Evolutionary conservation across 1,139 yeast species (phyloP).

Genomic region (Debaryomyces coudertii): DNA sequence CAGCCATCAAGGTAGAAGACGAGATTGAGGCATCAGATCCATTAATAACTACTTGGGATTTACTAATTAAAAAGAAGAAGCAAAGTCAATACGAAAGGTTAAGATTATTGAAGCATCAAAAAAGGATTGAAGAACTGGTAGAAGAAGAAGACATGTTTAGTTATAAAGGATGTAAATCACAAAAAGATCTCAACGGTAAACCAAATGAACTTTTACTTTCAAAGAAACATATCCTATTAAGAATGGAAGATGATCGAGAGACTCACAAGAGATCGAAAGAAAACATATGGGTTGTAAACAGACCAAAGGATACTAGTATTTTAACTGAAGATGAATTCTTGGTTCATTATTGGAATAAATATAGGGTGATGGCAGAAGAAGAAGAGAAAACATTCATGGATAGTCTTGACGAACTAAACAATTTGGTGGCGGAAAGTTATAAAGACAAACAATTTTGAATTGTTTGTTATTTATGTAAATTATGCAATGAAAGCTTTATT

Average conservation of each 20-base stretch:
- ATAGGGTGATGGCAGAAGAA: conserved; percentile 46
- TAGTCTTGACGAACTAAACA: conserved; percentile 57
- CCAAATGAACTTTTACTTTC: conserved; percentile 34
- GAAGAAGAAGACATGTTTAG: conserved; percentile 37
- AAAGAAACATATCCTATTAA: conserved; percentile 59
- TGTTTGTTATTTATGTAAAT: conserved; percentile 5
- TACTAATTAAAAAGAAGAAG: conserved; percentile 49
- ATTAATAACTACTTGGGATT: conserved; percentile 49
- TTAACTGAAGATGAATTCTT: conserved; percentile 61
- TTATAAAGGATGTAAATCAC: conserved; percentile 23
- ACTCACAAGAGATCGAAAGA: conserved; percentile 80
- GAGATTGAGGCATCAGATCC: conserved; percentile 29
- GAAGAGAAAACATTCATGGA: conserved; percentile 47
- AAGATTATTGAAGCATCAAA: conserved; percentile 35
- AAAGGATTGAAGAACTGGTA: conserved; percentile 26
- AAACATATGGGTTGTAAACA: conserved; percentile 66
- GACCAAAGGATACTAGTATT: conserved; percentile 42
- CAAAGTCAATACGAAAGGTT: conserved; percentile 55
- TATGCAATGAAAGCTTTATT: conserved; percentile 1
- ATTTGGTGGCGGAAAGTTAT: conserved; percentile 49
- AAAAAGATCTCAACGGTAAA: conserved; percentile 18
- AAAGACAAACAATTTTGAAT: conserved; percentile 42
- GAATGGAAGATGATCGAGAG: conserved; percentile 90
- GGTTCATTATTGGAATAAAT: conserved; percentile 57
- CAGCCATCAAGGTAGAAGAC: conserved; percentile 30